Conservation (phyloP, 2,329 filamentous ascomycete species). For the Colletotrichum caudatum region DNA sequence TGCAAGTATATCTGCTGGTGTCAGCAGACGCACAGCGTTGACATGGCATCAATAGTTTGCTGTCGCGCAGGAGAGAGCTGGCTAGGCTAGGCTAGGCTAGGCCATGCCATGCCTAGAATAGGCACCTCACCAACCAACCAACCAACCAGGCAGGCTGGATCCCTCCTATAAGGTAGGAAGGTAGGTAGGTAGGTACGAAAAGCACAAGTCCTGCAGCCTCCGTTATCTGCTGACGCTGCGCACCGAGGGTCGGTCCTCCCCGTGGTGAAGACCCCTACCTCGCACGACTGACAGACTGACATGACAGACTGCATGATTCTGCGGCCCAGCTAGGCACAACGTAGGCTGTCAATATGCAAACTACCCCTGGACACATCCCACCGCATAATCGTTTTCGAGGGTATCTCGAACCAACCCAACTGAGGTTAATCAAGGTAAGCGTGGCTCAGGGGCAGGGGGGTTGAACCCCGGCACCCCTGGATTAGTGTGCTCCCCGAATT, state of each 20-base stretch:
- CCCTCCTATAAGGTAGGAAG: background rate
- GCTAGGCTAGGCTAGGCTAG: background rate
- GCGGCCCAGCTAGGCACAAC: background rate
- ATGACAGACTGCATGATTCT: background rate
- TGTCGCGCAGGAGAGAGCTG: background rate
- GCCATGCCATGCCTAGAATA: background rate
- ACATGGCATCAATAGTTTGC: conserved; percentile 25
- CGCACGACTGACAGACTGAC: no score
- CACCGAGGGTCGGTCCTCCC: background rate
- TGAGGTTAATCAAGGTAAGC: conserved; percentile 29
- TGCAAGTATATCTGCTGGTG: background rate
- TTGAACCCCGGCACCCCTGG: conserved; percentile 22
- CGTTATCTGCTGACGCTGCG: conserved; percentile 7
- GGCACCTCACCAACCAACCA: background rate
- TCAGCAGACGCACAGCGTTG: conserved; percentile 24
- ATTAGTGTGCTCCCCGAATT: conserved; percentile 2
- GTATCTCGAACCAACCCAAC: conserved; percentile 19
- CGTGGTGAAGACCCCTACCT: background rate
- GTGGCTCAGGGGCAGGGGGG: conserved; percentile 33
- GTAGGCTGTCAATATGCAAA: conserved; percentile 6
- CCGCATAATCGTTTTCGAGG: background rate
- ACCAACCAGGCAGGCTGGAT: no score
- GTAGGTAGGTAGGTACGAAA: background rate
- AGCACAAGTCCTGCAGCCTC: background rate
- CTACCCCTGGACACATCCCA: background rate